Base-by-base conservation (phyloP, 805 yeast species). In the Myxozyma neotropica region DNA sequence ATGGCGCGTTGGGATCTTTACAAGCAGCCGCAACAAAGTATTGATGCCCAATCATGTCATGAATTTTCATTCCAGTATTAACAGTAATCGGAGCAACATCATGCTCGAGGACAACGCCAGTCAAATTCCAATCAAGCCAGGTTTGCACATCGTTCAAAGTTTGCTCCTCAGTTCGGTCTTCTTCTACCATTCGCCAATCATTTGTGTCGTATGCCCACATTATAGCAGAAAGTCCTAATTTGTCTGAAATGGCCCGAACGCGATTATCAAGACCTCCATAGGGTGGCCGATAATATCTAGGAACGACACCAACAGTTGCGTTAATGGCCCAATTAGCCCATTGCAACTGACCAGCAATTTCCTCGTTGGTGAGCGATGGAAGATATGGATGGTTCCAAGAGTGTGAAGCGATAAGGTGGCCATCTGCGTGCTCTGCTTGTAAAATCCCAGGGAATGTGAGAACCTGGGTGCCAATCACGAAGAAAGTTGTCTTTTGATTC, bases 281-380 rank as follows among this genome's bases (percentile, higher is more conserved):
- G 0, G 99, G 99, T 0, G 99, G 99, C 66, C 99, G 81, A 72
- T 88, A 93, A 88, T 93, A 93, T 69, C 86, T 87, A 5, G 99
- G 99, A 8, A 88, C 71, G 68, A 91, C 92, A 27, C 85, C 78
- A 0, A 89, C 88, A 0, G 97, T 91, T 0, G 97, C 97, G 75
- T 93, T 92, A 91, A 92, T 89, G 4, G 97, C 97, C 97, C 97
- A 93, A 33, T 90, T 84, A 1, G 95, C 85, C 99, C 99, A 93
- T 73, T 92, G 86, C 39, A 93, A 75, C 71, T 93, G 96, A 0
- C 97, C 96, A 57, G 88, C 84, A 19, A 93, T 83, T 62, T 89
- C 82, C 73, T 90, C 93, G 70, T 91, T 91, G 24, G 84, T 73
- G 57, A 92, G 77, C 0, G 84, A 73, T 1, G 97, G 97, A 61